Evolutionary conservation across 495 filamentous ascomycete genomes (phyloP), one percentile per base, ranked within the genome.

Genomic region (Collariella sp.): DNA sequence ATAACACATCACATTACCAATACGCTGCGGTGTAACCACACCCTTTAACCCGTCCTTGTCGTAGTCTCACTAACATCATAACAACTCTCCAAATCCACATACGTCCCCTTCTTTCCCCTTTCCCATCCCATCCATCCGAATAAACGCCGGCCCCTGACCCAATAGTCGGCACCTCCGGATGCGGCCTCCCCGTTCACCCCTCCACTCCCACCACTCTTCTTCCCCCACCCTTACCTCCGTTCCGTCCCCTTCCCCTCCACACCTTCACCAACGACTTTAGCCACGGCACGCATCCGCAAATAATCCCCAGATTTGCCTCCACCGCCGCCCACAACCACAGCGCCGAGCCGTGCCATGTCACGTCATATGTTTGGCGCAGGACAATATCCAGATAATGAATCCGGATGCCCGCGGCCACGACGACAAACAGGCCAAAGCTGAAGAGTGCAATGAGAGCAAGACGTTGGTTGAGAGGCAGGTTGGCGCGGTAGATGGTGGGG

Each of bases 301-400:
- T 68, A 22, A 74, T 63, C 0, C 69, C 66, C 20, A 74, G 48
- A 6, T 71, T 62, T 1, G 70, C 69, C 56, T 74, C 71, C 34
- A 74, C 61, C 6, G 70, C 65, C 0, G 69, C 70, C 67, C 70
- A 74, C 24, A 66, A 63, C 55, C 70, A 70, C 7, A 66, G 55
- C 9, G 70, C 60, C 24, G 69, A 66, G 20, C 71, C 67, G 47
- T 72, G 67, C 69, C 64, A 67, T 2, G 64, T 67, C 0, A 62
- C 54, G 54, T 67, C 64, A 41, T 55, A 67, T 11, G 64, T 62
- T 50, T 59, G 20, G 23, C 60, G 45, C 18, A 67, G 46, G 2
- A 67, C 59, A 10, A 50, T 44, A 36, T 59, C 46, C 39, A 67
- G 35, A 50, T 54, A 67, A 36, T 67, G 63, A 24, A 54, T 58